Percentiles rank a stretch among this genome's conserved stretches.
Evolutionary conservation across 225 moss, liverwort and hornwort species (phyloP).

Genomic region (Polytrichum commune): DNA sequence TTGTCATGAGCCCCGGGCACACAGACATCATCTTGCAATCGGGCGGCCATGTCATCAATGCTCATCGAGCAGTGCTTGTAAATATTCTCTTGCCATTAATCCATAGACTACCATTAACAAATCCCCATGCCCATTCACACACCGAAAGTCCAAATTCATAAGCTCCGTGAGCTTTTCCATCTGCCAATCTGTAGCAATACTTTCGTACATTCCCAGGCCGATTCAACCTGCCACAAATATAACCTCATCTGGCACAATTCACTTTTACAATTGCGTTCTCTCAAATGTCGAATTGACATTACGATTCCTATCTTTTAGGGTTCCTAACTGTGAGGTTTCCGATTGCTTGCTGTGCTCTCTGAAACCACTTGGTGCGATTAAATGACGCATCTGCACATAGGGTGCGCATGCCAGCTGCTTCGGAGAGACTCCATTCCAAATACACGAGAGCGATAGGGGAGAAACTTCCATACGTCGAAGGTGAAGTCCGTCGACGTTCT

Average conservation of each 20-base stretch:
- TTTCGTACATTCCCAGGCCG: too few relatives aligned
- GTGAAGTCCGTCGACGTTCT: too few relatives aligned
- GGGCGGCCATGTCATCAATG: constrained; percentile 63
- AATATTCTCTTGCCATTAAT: neutral
- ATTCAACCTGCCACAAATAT: too few relatives aligned
- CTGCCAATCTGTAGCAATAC: too few relatives aligned
- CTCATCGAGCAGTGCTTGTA: constrained; percentile 76
- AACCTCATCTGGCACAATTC: neutral
- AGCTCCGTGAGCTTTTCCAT: neutral
- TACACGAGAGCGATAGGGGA: too few relatives aligned
- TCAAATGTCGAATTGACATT: neutral
- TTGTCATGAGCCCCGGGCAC: constrained; percentile 67
- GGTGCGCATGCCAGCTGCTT: too few relatives aligned
- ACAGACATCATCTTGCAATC: constrained; percentile 79
- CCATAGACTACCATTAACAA: neutral
- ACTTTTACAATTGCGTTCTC: neutral
- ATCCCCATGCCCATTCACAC: neutral
- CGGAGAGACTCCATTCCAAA: too few relatives aligned
- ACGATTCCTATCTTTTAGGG: neutral
- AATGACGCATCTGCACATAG: too few relatives aligned
- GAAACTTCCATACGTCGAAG: too few relatives aligned
- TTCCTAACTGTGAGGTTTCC: too few relatives aligned
- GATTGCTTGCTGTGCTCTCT: too few relatives aligned
- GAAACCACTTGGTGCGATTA: too few relatives aligned
- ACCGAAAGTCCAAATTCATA: neutral